These are phyloP conservation scores for Capronia epimyces DNA, from an alignment of 2,329 filamentous ascomycete genomes.

Conservation along the genomic window DNA sequence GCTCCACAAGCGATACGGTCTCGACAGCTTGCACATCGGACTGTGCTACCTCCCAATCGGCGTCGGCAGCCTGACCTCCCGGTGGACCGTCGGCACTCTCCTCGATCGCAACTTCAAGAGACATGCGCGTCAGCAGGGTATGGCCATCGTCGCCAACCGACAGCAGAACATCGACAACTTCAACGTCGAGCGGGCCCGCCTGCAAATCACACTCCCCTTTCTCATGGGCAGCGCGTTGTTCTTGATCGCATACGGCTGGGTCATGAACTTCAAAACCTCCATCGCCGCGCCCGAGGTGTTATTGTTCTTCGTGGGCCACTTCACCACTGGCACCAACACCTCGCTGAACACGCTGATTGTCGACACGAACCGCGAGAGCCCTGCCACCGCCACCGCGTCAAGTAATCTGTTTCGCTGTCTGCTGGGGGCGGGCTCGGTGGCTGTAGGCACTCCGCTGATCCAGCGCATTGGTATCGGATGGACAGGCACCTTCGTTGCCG, in stretches of 20 bases:
- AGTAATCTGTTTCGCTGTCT: slow-evolving; percentile 36
- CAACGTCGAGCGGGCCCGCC: slow-evolving; percentile 41
- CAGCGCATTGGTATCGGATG: slow-evolving; percentile 19
- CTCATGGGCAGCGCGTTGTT: slow-evolving; percentile 32
- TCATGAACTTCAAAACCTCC: slow-evolving; percentile 33
- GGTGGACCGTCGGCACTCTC: slow-evolving; percentile 21
- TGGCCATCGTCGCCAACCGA: slow-evolving; percentile 28
- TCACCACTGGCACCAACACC: slow-evolving; percentile 8
- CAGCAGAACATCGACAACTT: slow-evolving; percentile 33
- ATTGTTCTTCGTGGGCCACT: slow-evolving; percentile 18
- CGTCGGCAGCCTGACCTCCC: slow-evolving; percentile 26
- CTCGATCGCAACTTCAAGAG: slow-evolving; percentile 41
- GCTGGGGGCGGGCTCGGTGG: slow-evolving; percentile 34
- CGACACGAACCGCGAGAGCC: slow-evolving; percentile 21
- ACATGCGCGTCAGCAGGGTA: slow-evolving; percentile 32
- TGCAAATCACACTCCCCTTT: slow-evolving; percentile 41
- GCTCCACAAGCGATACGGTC: slow-evolving; percentile 44
- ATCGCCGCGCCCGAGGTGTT: slow-evolving; percentile 34
- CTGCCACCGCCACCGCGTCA: slow-evolving; percentile 34
- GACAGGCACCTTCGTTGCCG: slow-evolving; percentile 11
- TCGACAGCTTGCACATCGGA: slow-evolving; percentile 43
- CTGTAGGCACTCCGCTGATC: slow-evolving; percentile 26
- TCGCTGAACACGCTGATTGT: slow-evolving; percentile 19
- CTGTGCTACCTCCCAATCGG: slow-evolving; percentile 32
- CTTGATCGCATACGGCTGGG: slow-evolving; percentile 41